Percentiles rank a stretch among this genome's conserved stretches.
phyloP scores from a whole-genome alignment of 805 yeast genomes.

The Myxozyma lipomycoides region DNA sequence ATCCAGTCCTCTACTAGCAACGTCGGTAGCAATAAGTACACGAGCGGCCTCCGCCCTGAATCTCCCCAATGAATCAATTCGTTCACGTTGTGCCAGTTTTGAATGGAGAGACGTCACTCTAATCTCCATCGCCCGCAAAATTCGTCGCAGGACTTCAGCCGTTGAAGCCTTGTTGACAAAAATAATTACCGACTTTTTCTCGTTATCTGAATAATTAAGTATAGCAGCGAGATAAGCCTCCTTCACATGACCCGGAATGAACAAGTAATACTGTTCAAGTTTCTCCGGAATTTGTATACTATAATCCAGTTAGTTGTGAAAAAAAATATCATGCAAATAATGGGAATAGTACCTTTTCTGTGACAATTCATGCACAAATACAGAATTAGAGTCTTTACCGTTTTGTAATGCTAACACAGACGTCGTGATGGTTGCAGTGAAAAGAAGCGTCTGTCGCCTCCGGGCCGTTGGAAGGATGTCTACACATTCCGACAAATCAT shows the following conservation, averaged over 20 bases:
- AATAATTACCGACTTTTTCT: slow-evolving; percentile 68
- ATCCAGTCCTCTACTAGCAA: slow-evolving; percentile 95
- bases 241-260: slow-evolving; percentile 82
- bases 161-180: slow-evolving; percentile 89
- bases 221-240: slow-evolving; percentile 79
- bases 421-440: slow-evolving; percentile 95
- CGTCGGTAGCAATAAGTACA: slow-evolving; percentile 91
- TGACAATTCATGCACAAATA: slow-evolving; percentile 18
- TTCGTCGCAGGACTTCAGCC: slow-evolving; percentile 81
- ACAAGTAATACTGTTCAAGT: slow-evolving; percentile 58
- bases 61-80: slow-evolving; percentile 86
- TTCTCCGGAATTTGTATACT: slow-evolving; percentile 75
- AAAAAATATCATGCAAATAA: neutral
- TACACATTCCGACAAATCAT: slow-evolving; percentile 71
- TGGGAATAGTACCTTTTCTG: neutral
- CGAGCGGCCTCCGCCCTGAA: slow-evolving; percentile 94
- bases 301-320: neutral
- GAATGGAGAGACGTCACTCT: slow-evolving; percentile 90
- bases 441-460: slow-evolving; percentile 79
- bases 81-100: slow-evolving; percentile 87
- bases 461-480: slow-evolving; percentile 64
- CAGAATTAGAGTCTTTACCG: slow-evolving; percentile 69
- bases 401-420: slow-evolving; percentile 78
- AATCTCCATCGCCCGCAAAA: slow-evolving; percentile 66
- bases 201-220: slow-evolving; percentile 58